phyloP scores from a whole-genome alignment of 768 basidiomycete species.

The Amanita pseudoporphyria region DNA sequence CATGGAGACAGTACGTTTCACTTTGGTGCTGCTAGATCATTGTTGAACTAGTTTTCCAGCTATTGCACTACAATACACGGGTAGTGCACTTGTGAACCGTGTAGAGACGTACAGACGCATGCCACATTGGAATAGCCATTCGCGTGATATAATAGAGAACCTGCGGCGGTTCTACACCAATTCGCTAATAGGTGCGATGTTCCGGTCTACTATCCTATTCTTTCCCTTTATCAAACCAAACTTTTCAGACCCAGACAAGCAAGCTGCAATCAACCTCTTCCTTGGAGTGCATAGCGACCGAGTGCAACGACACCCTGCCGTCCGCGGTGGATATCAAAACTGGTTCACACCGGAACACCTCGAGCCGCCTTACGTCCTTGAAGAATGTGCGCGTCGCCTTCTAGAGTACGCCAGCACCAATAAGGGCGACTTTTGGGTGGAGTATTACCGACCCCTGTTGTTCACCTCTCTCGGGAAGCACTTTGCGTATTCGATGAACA shows the following conservation, averaged over 20 bases:
- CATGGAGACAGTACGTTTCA: slow-evolving; percentile 79
- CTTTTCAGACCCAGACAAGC: slow-evolving; percentile 83
- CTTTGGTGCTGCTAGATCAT: neutral
- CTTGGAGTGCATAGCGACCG: slow-evolving; percentile 63
- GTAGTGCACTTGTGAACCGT: slow-evolving; percentile 90
- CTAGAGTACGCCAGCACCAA: slow-evolving; percentile 41
- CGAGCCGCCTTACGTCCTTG: slow-evolving; percentile 52
- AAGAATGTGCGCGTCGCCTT: slow-evolving; percentile 56
- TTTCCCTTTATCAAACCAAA: neutral
- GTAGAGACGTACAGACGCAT: slow-evolving; percentile 94
- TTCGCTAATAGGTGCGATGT: slow-evolving; percentile 65
- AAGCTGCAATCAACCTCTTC: slow-evolving; percentile 96
- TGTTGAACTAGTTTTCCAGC: slow-evolving; percentile 34
- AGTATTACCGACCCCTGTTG: slow-evolving; percentile 78
- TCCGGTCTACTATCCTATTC: neutral
- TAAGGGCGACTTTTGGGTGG: slow-evolving; percentile 75
- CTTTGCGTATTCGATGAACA: slow-evolving; percentile 91
- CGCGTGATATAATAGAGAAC: slow-evolving; percentile 92
- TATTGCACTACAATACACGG: slow-evolving; percentile 93
- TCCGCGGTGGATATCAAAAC: slow-evolving; percentile 66
- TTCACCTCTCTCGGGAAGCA: slow-evolving; percentile 84
- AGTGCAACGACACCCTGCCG: slow-evolving; percentile 36
- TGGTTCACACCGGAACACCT: slow-evolving; percentile 80
- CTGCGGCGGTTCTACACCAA: slow-evolving; percentile 93
- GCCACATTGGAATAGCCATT: slow-evolving; percentile 97